Evolutionary conservation across 225 moss, liverwort and hornwort species (phyloP).

Genomic region (Physcomitrium patens): DNA sequence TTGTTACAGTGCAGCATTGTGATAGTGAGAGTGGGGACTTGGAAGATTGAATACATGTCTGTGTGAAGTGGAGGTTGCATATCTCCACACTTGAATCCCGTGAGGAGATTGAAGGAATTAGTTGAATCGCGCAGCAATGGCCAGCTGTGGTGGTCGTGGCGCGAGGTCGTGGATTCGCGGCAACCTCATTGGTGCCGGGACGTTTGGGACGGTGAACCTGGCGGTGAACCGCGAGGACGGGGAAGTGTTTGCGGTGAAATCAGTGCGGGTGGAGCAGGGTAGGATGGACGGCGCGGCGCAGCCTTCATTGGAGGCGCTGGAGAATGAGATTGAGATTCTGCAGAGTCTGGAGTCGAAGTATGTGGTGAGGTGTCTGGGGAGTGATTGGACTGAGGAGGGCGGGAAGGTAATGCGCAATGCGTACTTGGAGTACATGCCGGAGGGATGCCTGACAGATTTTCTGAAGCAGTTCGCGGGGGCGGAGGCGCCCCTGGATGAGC

Average conservation of each 20-base stretch:
- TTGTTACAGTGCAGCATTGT: no score
- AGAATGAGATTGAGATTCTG: slow-evolving; percentile 74
- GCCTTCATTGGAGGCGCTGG: slow-evolving; percentile 54
- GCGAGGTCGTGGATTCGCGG: slow-evolving; percentile 70
- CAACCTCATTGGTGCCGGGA: slow-evolving; percentile 74
- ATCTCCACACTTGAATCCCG: no score
- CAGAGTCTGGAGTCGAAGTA: slow-evolving; percentile 59
- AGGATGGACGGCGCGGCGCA: slow-evolving; percentile 36
- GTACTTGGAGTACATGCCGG: slow-evolving; percentile 88
- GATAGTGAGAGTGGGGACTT: no score
- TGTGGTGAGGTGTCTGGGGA: slow-evolving; percentile 74
- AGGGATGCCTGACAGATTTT: slow-evolving; percentile 77
- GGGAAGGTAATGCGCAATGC: slow-evolving; percentile 69
- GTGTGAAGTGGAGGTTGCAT: no score
- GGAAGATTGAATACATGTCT: no score
- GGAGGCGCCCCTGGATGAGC: slow-evolving; percentile 57
- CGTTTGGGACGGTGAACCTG: slow-evolving; percentile 86
- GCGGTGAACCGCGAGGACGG: slow-evolving; percentile 69
- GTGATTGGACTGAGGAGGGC: slow-evolving; percentile 65
- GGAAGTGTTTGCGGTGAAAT: slow-evolving; percentile 81
- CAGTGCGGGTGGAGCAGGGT: slow-evolving; percentile 53
- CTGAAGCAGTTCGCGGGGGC: slow-evolving; percentile 74
- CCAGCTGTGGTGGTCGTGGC: background rate
- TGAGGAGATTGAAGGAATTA: no score
- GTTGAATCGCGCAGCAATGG: background rate